Conservation (phyloP, 2,329 filamentous ascomycete species). For the Zasmidium citrigriseum region DNA sequence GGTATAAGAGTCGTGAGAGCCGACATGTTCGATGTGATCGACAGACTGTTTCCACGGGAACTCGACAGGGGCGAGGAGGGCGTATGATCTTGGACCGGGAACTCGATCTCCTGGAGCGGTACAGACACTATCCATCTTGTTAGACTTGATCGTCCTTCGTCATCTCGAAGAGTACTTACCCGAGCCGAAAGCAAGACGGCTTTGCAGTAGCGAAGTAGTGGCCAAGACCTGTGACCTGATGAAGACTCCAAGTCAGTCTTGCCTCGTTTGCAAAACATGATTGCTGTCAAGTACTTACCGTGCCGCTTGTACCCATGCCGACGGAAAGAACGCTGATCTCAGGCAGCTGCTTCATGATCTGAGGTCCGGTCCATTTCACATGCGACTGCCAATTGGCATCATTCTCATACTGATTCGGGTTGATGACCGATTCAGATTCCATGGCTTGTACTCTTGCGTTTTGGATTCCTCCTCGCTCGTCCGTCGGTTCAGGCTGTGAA, state of each 20-base stretch:
- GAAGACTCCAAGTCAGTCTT: too few relatives aligned
- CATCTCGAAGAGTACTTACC: slow-evolving; percentile 15
- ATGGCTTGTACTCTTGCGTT: slow-evolving; percentile 47
- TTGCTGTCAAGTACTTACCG: slow-evolving; percentile 51
- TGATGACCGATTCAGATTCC: slow-evolving; percentile 47
- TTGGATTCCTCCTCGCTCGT: slow-evolving; percentile 56
- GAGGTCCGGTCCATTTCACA: slow-evolving; percentile 76
- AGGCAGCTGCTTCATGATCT: slow-evolving; percentile 77
- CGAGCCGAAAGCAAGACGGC: slow-evolving; percentile 34
- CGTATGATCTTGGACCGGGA: slow-evolving; percentile 58
- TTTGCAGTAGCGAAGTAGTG: slow-evolving; percentile 53
- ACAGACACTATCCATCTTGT: too few relatives aligned
- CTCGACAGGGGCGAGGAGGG: slow-evolving; percentile 51
- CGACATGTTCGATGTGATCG: slow-evolving; percentile 59
- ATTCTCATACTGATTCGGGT: slow-evolving; percentile 83
- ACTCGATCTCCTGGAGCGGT: slow-evolving; percentile 59
- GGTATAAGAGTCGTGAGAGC: slow-evolving; percentile 55
- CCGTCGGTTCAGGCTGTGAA: slow-evolving; percentile 57
- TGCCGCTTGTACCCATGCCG: slow-evolving; percentile 91
- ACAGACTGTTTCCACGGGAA: slow-evolving; percentile 62
- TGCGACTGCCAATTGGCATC: slow-evolving; percentile 84
- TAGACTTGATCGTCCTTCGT: too few relatives aligned
- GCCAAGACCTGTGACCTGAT: slow-evolving; percentile 64
- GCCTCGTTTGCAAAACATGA: too few relatives aligned
- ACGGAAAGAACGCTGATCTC: slow-evolving; percentile 79